Evolutionary conservation across 2,329 filamentous ascomycete species (phyloP), one percentile per base, ranked within the genome.

Genomic region (Dothistroma pini): DNA sequence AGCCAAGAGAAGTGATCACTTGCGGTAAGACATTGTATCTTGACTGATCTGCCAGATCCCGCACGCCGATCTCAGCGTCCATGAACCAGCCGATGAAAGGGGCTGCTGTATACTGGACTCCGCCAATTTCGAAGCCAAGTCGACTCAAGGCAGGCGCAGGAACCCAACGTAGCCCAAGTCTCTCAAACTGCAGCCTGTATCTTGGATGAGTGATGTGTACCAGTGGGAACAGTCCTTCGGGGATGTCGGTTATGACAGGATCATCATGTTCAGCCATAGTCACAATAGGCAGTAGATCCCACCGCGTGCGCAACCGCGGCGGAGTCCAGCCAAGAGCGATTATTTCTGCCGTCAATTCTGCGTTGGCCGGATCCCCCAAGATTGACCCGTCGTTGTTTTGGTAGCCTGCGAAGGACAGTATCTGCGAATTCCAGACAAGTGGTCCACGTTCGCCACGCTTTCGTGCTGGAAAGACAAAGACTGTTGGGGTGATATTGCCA

Each of bases 81-180:
- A 61, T 61, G 47, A 61, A 61, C 59, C 59, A 61, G 14, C 59
- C 59, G n/a, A 61, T 54, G 35, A 61, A 61, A n/a, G 59, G 59
- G 21, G 59, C 55, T 14, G 59, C 59, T 19, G 59, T 61, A 29
- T 61, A 61, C 31, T 61, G 59, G 6, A 61, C 59, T 11, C 59
- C 59, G 16, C 59, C 59, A 35, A 61, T 57, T 22, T 61, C 59
- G 19, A 61, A 61, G 21, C 59, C 59, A 10, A 61, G 54, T 38
- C 49, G 54, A 25, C 54, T 57, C 16, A 61, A 31, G 29, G 55
- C 59, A 6, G 59, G 59, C 12, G 59, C 59, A n/a, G 59, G 54
- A 21, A 61, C 59, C 59, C 59, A 61, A 21, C 59, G 59, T 9
- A 61, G 49, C 12, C 54, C 49, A 1, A 61, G 54, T 29, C 54